Conservation (phyloP, 2,329 filamentous ascomycete genomes). For the Diaporthe citrichinensis region DNA sequence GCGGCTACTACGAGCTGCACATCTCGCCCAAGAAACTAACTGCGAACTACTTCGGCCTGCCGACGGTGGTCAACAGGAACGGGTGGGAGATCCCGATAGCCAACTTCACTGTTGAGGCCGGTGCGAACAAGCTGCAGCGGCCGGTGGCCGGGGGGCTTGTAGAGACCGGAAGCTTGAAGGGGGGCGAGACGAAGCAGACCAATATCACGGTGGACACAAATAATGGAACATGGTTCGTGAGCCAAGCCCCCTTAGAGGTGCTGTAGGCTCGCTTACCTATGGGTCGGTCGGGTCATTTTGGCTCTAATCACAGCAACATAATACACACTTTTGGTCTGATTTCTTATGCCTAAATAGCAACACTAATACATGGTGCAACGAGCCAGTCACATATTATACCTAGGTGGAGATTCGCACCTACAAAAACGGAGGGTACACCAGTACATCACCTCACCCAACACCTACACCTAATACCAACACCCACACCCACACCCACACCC, state of each 20-base stretch:
- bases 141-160: conserved; percentile 58
- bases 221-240: conserved; percentile 31
- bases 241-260: conserved; percentile 20
- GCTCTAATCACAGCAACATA: neutral
- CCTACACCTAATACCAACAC: too few species aligned
- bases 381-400: too few species aligned
- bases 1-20: conserved; percentile 79
- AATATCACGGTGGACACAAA: conserved; percentile 33
- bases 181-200: conserved; percentile 42
- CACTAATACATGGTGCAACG: too few species aligned
- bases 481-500: too few species aligned
- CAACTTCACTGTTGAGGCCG: conserved; percentile 77
- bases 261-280: neutral
- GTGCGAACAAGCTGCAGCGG: conserved; percentile 69
- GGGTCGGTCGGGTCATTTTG: neutral
- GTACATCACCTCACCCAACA: too few species aligned
- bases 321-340: too few species aligned
- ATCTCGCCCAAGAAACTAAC: conserved; percentile 69
- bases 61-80: conserved; percentile 71
- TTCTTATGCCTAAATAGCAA: too few species aligned
- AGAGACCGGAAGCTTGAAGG: conserved; percentile 71
- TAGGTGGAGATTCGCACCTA: too few species aligned
- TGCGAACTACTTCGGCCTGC: conserved; percentile 76
- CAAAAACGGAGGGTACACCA: too few species aligned
- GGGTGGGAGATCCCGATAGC: conserved; percentile 76